phyloP scores from a whole-genome alignment of 2,329 filamentous ascomycete genomes.

The Aspergillus thermomutatus region DNA sequence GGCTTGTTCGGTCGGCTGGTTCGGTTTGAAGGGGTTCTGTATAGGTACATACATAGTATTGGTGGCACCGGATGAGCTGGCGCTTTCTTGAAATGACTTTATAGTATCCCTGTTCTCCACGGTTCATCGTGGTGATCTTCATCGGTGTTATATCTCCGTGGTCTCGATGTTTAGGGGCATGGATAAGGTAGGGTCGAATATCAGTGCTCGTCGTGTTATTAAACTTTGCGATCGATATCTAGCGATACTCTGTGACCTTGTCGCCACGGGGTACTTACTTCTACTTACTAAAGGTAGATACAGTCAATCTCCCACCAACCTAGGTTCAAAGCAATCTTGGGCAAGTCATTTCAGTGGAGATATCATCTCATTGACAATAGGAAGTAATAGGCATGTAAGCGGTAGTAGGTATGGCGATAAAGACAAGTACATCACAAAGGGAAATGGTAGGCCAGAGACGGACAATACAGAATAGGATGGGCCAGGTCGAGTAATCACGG shows the following conservation, averaged over 20 bases:
- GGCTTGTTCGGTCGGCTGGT: too few relatives aligned
- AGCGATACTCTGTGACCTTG: background rate
- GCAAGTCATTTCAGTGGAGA: background rate
- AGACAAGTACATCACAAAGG: background rate
- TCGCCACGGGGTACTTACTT: background rate
- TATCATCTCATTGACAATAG: background rate
- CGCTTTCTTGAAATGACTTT: background rate
- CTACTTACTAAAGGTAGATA: background rate
- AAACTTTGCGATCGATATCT: background rate
- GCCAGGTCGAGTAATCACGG: background rate
- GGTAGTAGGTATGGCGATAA: background rate
- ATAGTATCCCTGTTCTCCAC: background rate
- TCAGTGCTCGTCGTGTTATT: background rate
- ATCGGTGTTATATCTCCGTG: too few relatives aligned
- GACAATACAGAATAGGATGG: background rate
- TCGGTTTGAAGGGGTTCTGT: background rate
- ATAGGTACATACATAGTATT: background rate
- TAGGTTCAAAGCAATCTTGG: too few relatives aligned
- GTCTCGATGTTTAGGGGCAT: background rate
- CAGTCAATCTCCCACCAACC: background rate
- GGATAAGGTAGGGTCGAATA: background rate
- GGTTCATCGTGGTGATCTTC: background rate
- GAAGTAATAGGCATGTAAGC: background rate
- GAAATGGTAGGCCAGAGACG: background rate
- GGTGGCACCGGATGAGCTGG: background rate